Evolutionary conservation across 108 stramenopile genomes (phyloP), one percentile per base, ranked within the genome.

Genomic region (Hondaea fermentalgiana): DNA sequence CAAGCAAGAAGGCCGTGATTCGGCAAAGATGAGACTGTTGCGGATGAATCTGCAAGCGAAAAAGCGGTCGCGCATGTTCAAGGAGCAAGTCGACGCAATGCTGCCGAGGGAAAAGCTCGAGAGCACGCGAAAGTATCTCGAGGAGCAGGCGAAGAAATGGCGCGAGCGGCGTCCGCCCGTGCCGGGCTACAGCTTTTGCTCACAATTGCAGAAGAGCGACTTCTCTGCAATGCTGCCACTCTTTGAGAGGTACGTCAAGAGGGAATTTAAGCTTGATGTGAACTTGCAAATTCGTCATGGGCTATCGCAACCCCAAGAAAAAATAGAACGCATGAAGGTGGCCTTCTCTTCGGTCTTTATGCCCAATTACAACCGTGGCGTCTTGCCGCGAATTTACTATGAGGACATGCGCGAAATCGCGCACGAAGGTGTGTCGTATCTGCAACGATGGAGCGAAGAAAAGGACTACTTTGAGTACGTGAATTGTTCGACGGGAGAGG

Each of bases 31-130:
- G 49, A 43, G 23, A 14, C 8, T 83, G 6, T 53, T 83, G 49
- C 76, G 76, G 43, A 83, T 83, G 45, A 83, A 83, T 23, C 3
- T 83, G 76, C 76, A 83, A 35, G 76, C 76, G n/a, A 47, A 83
- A 45, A 83, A 83, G 51, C 76, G 76, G 6, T 43, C 51, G 12
- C 45, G 76, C 49, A 21, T 83, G 45, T 23, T 83, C n/a, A 83
- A 53, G 51, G 28, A 83, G 6, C 76, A 83, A 35, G n/a, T 83
- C 19, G 51, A 83, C 76, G 76, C 76, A 12, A 53, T 83, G 76
- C 51, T 83, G 23, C 76, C 76, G 10, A 47, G n/a, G 28, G 49
- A 83, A 35, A 83, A 83, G 51, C 76, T 83, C 6, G 76, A 83
- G 28, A 83, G n/a, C 4, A 83, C 76, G 76, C 19, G 12, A 0